Evolutionary conservation across 2,329 filamentous ascomycete genomes (phyloP).

Genomic region (Aspergillus fumigatiaffinis): DNA sequence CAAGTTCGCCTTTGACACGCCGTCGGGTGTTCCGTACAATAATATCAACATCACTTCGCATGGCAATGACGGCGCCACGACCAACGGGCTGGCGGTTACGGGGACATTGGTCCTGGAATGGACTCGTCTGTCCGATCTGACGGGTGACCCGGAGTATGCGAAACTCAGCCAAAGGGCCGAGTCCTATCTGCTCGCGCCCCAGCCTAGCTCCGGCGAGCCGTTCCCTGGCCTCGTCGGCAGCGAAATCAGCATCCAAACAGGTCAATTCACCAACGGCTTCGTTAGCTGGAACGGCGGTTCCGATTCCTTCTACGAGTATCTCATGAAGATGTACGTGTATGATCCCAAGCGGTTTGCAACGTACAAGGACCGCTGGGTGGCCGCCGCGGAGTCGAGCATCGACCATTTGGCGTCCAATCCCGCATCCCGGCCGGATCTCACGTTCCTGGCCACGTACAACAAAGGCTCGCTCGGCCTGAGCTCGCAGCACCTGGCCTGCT

Average conservation of each 20-base stretch:
- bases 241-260: conserved; percentile 60
- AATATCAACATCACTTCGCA: conserved; percentile 57
- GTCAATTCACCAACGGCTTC: conserved; percentile 60
- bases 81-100: conserved; percentile 70
- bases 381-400: conserved; percentile 72
- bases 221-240: conserved; percentile 74
- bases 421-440: conserved; percentile 62
- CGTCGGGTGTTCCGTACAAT: conserved; percentile 70
- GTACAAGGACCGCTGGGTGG: conserved; percentile 72
- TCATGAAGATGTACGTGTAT: conserved; percentile 89
- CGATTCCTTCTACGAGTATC: conserved; percentile 84
- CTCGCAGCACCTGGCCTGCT: conserved; percentile 64
- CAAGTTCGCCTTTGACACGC: conserved; percentile 73
- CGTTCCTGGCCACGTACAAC: conserved; percentile 52
- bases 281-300: conserved; percentile 76
- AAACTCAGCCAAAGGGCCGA: conserved; percentile 64
- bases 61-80: conserved; percentile 47
- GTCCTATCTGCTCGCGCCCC: conserved; percentile 64
- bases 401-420: conserved; percentile 67
- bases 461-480: conserved; percentile 32
- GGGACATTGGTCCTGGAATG: conserved; percentile 81
- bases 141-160: conserved; percentile 63
- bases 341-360: conserved; percentile 59
- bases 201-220: conserved; percentile 61
- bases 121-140: conserved; percentile 74